Evolutionary conservation across 768 basidiomycete genomes (phyloP).

Genomic region (Tubosaeta sp.): DNA sequence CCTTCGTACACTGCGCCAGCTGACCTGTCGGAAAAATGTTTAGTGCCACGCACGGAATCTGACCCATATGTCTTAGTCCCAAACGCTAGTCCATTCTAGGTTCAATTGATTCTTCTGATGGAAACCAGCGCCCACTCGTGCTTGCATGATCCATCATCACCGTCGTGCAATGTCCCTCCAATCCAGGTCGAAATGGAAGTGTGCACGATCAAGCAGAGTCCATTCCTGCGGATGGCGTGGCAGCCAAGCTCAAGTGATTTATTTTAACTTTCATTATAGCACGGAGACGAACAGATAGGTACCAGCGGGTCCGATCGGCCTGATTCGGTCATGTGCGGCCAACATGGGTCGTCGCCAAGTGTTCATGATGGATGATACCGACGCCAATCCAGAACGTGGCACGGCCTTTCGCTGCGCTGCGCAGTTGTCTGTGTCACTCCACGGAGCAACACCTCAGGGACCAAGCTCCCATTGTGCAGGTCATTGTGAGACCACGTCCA

Average conservation of each 20-base stretch:
- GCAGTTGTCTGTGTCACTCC: conserved; percentile 1
- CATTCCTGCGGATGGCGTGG: not conserved
- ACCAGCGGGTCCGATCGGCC: conserved; percentile 5
- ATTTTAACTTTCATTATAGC: not conserved
- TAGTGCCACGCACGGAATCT: conserved; percentile 3
- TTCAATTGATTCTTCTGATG: conserved; percentile 31
- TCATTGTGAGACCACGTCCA: not conserved
- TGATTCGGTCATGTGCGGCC: conserved; percentile 2
- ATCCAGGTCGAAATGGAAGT: conserved; percentile 5
- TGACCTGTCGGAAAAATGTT: conserved; percentile 9
- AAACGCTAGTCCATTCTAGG: conserved; percentile 20
- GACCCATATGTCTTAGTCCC: conserved; percentile 5
- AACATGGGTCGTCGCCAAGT: not conserved
- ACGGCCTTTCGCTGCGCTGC: conserved; percentile 7
- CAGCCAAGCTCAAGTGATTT: conserved; percentile 1
- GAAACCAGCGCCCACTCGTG: conserved; percentile 16
- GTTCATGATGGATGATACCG: not conserved
- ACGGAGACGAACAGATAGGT: not conserved
- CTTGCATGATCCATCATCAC: conserved; percentile 5
- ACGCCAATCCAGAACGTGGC: conserved; percentile 2
- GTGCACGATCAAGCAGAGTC: not conserved
- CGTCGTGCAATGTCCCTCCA: conserved; percentile 4
- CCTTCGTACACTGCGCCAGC: conserved; percentile 3
- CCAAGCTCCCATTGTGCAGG: not conserved
- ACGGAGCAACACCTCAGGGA: conserved; percentile 1